Base-by-base conservation (phyloP, 2,329 filamentous ascomycete species). In the Cladosporium oxysporum region DNA sequence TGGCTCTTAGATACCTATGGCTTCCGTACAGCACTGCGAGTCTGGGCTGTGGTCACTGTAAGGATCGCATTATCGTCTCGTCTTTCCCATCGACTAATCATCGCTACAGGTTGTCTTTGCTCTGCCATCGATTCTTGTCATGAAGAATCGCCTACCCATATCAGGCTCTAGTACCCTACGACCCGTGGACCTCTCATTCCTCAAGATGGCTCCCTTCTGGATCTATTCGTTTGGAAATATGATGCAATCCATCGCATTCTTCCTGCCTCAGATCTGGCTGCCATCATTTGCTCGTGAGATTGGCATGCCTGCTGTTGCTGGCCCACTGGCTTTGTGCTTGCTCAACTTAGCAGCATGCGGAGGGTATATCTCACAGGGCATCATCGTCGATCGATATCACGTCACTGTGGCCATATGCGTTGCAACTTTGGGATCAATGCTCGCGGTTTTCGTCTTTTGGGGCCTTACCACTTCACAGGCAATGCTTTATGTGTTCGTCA, bases 381-480 rank as follows among this genome's bases (percentile, higher is more conserved):
- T 73, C 16, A 73, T 81, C 6, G 71, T 75, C 35, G 79, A 82
- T 68, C 74, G 73, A 26, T 78, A 76, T 53, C 74, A 80, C 64
- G 76, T 81, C 12, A 76, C 76, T 0, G 76, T 75, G 5, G 79
- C 75, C 47, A 75, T 81, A 5, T 62, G 77, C 7, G 71, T 81
- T 14, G 77, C 77, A 4, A 76, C 78, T 0, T 55, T 79, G 14
- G 78, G 77, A 14, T 76, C 76, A n/a, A 71, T 76, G 5, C 44
- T 76, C 3, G 72, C 75, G 3, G 76, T 78, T 2, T 79, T 83
- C 67, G 71, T 83, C 26, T 74, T 84, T 33, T 84, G 83, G 41
- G 81, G 82, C 16, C 68, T 83, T 0, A 77, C 80, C 3, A 82
- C 80, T 11, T 78, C 73, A 26, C 67, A 80, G 37, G 67, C 78